These are phyloP conservation scores for Candida pseudoglaebosa DNA, from an alignment of 805 yeast genomes.

Conservation along the genomic window DNA sequence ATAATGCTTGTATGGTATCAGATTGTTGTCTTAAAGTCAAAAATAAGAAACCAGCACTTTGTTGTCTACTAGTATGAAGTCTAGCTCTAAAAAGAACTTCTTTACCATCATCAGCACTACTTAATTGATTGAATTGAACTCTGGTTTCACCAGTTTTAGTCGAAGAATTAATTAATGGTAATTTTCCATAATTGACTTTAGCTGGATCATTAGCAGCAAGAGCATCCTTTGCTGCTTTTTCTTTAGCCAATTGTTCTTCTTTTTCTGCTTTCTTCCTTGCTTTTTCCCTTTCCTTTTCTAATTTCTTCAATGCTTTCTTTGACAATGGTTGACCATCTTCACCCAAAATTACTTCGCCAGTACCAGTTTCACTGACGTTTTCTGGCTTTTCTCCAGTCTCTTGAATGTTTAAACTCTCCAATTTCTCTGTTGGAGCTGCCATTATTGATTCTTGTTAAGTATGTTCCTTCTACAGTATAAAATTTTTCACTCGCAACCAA, in stretches of 20 bases:
- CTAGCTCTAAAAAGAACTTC: constrained; percentile 88
- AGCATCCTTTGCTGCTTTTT: constrained; percentile 75
- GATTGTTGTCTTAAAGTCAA: constrained; percentile 89
- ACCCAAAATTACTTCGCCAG: constrained; percentile 38
- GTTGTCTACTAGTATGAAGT: constrained; percentile 88
- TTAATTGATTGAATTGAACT: constrained; percentile 51
- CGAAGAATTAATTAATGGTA: constrained; percentile 79
- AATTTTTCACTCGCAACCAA: constrained; percentile 1
- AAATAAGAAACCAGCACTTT: constrained; percentile 92
- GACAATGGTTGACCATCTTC: constrained; percentile 84
- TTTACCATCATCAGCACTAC: constrained; percentile 65
- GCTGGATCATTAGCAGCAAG: constrained; percentile 77
- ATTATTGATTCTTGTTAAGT: constrained; percentile 3
- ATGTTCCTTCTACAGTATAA: background rate
- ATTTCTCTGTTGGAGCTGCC: constrained; percentile 20
- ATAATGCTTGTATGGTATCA: constrained; percentile 75
- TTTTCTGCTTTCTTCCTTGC: constrained; percentile 89
- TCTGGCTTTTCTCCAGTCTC: constrained; percentile 10
- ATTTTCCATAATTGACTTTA: constrained; percentile 81
- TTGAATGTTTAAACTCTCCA: constrained; percentile 20
- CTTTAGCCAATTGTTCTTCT: constrained; percentile 82
- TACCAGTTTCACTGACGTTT: constrained; percentile 16
- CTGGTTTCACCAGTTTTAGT: constrained; percentile 65
- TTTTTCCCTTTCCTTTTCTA: constrained; percentile 90
- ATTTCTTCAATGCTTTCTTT: constrained; percentile 92